Evolutionary conservation across 2,329 filamentous ascomycete species (phyloP).

Genomic region (Lojkania enalia): DNA sequence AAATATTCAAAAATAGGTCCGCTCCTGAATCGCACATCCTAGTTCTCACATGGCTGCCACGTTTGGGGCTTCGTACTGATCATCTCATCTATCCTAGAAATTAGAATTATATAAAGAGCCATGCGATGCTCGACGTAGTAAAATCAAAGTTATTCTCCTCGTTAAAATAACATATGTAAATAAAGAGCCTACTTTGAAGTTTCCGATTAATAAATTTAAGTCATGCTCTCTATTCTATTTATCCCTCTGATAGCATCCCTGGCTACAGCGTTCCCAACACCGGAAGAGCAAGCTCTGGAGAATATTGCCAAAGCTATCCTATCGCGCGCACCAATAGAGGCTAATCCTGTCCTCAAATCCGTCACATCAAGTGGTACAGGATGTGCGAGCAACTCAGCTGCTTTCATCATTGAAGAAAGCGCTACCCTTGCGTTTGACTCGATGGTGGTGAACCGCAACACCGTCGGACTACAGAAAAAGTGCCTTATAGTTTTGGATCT

Average conservation of each 20-base stretch:
- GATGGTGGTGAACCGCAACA: conserved; percentile 8
- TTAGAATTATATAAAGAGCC: too few relatives aligned
- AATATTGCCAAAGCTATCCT: conserved; percentile 10
- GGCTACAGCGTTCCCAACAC: conserved; percentile 11
- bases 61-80: too few relatives aligned
- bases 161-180: too few relatives aligned
- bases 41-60: too few relatives aligned
- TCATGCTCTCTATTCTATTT: conserved; percentile 9
- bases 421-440: conserved; percentile 13
- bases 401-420: conserved; percentile 11
- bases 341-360: conserved; percentile 16
- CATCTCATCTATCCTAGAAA: too few relatives aligned
- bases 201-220: too few relatives aligned
- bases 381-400: conserved; percentile 14
- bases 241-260: conserved; percentile 5
- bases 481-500: conserved; percentile 16
- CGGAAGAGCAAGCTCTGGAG: neutral
- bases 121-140: too few relatives aligned
- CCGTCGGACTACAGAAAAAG: conserved; percentile 1
- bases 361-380: conserved; percentile 14
- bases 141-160: too few relatives aligned
- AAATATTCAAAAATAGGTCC: too few relatives aligned
- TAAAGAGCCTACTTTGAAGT: too few relatives aligned
- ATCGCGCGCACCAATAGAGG: conserved; percentile 16
- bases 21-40: too few relatives aligned